phyloP scores from a whole-genome alignment of 2,329 filamentous ascomycete genomes.

The Exophiala phaeomuriformis region DNA sequence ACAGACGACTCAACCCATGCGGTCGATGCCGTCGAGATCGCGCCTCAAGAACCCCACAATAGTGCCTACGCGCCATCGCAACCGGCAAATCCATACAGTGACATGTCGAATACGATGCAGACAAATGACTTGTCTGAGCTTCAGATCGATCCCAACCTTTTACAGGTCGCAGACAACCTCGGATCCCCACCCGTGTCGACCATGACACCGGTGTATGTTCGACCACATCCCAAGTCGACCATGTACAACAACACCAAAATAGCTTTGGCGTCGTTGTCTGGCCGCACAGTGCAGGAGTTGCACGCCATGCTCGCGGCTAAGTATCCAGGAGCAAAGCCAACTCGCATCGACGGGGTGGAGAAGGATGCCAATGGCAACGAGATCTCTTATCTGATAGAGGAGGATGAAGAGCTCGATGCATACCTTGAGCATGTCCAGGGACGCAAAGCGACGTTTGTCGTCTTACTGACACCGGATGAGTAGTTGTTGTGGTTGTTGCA shows the following conservation, averaged over 20 bases:
- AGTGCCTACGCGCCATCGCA: slow-evolving; percentile 13
- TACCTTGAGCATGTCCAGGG: slow-evolving; percentile 60
- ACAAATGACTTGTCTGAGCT: slow-evolving; percentile 39
- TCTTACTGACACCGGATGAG: slow-evolving; percentile 30
- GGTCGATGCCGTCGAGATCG: slow-evolving; percentile 30
- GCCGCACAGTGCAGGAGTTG: slow-evolving; percentile 55
- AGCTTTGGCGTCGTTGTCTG: slow-evolving; percentile 60
- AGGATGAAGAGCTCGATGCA: slow-evolving; percentile 63
- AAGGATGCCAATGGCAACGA: slow-evolving; percentile 50
- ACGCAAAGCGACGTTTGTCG: slow-evolving; percentile 49
- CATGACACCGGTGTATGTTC: slow-evolving; percentile 51
- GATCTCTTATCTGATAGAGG: slow-evolving; percentile 57
- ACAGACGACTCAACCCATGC: slow-evolving; percentile 19
- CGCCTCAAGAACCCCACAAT: slow-evolving; percentile 28
- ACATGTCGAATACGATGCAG: slow-evolving; percentile 6
- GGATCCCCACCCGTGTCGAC: slow-evolving; percentile 31
- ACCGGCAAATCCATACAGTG: slow-evolving; percentile 17
- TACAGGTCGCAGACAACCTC: slow-evolving; percentile 50
- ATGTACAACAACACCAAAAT: slow-evolving; percentile 42
- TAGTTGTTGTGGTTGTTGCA: too few species aligned
- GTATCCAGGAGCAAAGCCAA: slow-evolving; percentile 53
- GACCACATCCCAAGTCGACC: slow-evolving; percentile 58
- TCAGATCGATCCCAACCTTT: slow-evolving; percentile 57
- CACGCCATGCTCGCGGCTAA: slow-evolving; percentile 55
- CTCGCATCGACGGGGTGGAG: slow-evolving; percentile 59